Evolutionary conservation across 2,329 filamentous ascomycete genomes (phyloP).

Genomic region (Mycogone perniciosa): DNA sequence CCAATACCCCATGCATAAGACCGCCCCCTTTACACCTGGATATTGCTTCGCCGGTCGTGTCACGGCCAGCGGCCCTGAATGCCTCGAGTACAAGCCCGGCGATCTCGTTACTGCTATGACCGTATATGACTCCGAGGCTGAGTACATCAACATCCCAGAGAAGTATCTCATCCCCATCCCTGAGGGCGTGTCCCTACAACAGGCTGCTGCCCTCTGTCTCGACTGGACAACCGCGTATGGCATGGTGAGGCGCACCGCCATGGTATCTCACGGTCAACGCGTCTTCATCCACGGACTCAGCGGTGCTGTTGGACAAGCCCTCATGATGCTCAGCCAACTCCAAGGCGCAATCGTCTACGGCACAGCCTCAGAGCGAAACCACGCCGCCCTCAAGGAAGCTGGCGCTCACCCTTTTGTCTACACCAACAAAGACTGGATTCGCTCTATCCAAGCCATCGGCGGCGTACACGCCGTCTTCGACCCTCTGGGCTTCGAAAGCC

Average conservation of each 20-base stretch:
- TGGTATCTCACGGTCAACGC: constrained; percentile 36
- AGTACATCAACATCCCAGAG: constrained; percentile 40
- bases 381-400: constrained; percentile 30
- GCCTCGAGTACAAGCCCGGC: constrained; percentile 25
- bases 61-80: constrained; percentile 29
- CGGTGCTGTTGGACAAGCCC: constrained; percentile 41
- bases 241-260: constrained; percentile 31
- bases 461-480: constrained; percentile 44
- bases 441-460: constrained; percentile 36
- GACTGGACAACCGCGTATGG: constrained; percentile 41
- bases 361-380: constrained; percentile 41
- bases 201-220: constrained; percentile 34
- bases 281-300: constrained; percentile 47
- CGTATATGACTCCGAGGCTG: constrained; percentile 37
- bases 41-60: constrained; percentile 43
- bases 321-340: constrained; percentile 35
- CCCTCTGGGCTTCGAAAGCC: constrained; percentile 44
- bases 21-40: constrained; percentile 42
- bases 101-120: constrained; percentile 31
- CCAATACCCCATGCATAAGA: constrained; percentile 38
- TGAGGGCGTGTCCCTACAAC: constrained; percentile 31
- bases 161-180: constrained; percentile 40
- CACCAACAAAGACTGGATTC: constrained; percentile 43
- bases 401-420: constrained; percentile 42
- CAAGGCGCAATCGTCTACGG: constrained; percentile 43